Base-by-base conservation (phyloP, 768 basidiomycete species). In the Hemileccinum rubropunctum region DNA sequence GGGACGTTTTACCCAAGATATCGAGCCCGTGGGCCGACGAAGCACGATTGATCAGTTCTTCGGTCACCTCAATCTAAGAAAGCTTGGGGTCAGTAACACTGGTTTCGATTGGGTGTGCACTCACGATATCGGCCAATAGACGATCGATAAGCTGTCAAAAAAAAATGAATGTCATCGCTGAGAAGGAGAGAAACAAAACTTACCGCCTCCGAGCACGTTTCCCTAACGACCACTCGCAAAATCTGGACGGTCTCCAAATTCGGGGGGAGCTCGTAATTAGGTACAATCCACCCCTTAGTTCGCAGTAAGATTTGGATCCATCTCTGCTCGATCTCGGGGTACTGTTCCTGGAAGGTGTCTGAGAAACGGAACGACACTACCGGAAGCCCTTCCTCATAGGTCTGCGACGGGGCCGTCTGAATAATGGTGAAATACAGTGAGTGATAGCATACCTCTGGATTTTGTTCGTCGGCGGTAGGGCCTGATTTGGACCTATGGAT, bases 101-200 rank as follows among this genome's bases (percentile, higher is more conserved):
- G 32, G 30, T 13, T 40, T 41, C 46, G 40, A 7, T 21, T 21
- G 8, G 20, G 6, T 12, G 45, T 18, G 10, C n/a, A 71, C 83
- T 67, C 58, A 88, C 84, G 40, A 92, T 71, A 52, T 93, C 90
- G 3, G 68, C 68, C 18, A 92, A 68, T 20, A 93, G 76, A 47
- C 81, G 76, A 54, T 86, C 83, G 38, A 84, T 55, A 45, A 86
- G 73, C 78, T 84, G 35, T 69, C 43, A 11, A 36, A 21, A 27
- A 23, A 10, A 59, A 37, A 58, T 56, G 60, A 71, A 21, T 57
- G 64, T 50, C 32, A 64, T 61, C 15, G 64, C 58, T 41, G 56
- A 66, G 47, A 12, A 39, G 42, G 30, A 48, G 46, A 35, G 50
- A 58, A 17, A 62, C 12, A 61, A 66, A 47, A 72, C 66, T 50